Evolutionary conservation across 2,329 filamentous ascomycete genomes (phyloP).

Genomic region (Trichoderma sp.): DNA sequence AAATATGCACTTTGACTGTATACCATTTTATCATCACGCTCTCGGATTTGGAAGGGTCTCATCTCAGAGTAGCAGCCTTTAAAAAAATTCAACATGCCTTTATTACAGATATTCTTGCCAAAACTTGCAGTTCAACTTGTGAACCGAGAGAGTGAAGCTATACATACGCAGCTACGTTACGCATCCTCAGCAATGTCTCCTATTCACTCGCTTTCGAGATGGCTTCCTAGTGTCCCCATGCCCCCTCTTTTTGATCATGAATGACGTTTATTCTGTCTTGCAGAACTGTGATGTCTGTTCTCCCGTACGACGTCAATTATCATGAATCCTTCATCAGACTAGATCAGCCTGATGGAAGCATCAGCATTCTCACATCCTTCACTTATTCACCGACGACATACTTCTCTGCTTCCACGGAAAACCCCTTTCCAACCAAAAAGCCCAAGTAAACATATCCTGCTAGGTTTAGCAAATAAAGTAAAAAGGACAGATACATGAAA

Average conservation of each 20-base stretch:
- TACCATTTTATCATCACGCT: neutral
- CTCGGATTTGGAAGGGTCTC: neutral
- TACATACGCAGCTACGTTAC: neutral
- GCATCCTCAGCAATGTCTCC: neutral
- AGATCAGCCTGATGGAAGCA: neutral
- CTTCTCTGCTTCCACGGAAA: neutral
- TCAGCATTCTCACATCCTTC: neutral
- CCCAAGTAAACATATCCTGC: neutral
- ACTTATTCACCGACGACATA: neutral
- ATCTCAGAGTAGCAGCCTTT: neutral
- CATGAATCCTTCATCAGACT: neutral
- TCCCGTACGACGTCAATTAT: neutral
- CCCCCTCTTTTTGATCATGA: neutral
- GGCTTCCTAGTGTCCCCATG: neutral
- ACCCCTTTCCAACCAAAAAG: neutral
- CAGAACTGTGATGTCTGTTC: neutral
- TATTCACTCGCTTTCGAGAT: neutral
- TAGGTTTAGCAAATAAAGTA: neutral
- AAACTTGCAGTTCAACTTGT: neutral
- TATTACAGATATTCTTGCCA: neutral
- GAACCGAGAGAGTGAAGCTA: neutral
- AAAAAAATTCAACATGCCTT: neutral
- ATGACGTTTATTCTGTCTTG: neutral
- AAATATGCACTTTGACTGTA: slow-evolving; percentile 5
- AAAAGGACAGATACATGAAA: neutral